A percentile compares a stretch with the other conserved stretches of the same genome.
phyloP scores from a whole-genome alignment of 768 basidiomycete genomes.

The Mycena kentingensis region DNA sequence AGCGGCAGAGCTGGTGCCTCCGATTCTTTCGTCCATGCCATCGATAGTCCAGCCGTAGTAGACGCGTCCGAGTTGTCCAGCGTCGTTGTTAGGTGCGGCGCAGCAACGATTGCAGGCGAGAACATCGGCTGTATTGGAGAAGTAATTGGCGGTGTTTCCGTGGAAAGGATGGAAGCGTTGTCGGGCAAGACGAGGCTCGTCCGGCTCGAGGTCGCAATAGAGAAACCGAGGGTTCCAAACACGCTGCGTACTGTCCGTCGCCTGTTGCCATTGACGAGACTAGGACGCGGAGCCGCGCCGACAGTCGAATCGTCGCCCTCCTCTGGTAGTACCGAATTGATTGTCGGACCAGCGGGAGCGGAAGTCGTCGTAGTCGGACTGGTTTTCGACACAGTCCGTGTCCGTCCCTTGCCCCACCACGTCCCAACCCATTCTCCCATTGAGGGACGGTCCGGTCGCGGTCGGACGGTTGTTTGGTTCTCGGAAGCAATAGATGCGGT shows the following conservation, averaged over 20 bases:
- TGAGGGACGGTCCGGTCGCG: constrained; percentile 55
- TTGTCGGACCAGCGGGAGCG: too few relatives aligned
- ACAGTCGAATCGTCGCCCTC: not conserved
- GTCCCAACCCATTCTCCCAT: constrained; percentile 80
- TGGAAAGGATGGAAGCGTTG: constrained; percentile 39
- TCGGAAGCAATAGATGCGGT: constrained; percentile 3
- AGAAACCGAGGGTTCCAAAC: constrained; percentile 72
- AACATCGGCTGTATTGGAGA: constrained; percentile 46
- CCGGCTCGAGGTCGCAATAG: constrained; percentile 48
- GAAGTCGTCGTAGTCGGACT: constrained; percentile 16
- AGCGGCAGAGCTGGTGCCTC: constrained; percentile 23
- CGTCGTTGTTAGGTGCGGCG: constrained; percentile 46
- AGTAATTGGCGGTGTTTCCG: constrained; percentile 26
- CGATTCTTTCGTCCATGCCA: constrained; percentile 29
- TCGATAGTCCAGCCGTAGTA: constrained; percentile 18
- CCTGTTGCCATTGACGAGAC: constrained; percentile 20
- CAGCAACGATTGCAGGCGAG: constrained; percentile 39
- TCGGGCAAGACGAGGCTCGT: constrained; percentile 27
- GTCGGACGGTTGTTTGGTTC: constrained; percentile 25
- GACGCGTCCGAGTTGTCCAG: constrained; percentile 34
- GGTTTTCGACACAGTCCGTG: constrained; percentile 26
- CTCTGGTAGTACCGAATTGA: not conserved
- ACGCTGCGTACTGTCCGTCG: constrained; percentile 62
- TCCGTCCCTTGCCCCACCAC: constrained; percentile 63
- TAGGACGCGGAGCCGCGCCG: constrained; percentile 9